Percentiles rank a stretch among this genome's conserved stretches.
These are phyloP conservation scores for Fusarium napiforme DNA, from an alignment of 2,329 filamentous ascomycete species.

Conservation along the genomic window DNA sequence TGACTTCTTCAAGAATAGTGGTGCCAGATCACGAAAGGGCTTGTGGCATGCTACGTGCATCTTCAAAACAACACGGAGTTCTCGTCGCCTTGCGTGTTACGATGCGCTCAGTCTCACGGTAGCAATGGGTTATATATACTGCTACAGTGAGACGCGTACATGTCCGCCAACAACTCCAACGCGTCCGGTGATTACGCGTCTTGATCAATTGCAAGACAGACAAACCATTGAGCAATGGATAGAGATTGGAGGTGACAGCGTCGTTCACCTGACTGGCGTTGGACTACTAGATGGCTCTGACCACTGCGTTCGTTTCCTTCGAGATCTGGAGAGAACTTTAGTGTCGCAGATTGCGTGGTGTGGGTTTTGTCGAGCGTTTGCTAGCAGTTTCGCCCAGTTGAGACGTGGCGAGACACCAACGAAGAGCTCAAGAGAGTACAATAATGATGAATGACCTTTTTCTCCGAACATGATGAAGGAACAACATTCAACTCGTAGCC, in stretches of 20 bases:
- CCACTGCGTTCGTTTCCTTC: background rate
- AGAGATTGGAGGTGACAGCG: fast-evolving
- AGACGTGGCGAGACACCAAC: background rate
- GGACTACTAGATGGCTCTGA: background rate
- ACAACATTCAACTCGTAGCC: background rate
- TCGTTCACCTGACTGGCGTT: background rate
- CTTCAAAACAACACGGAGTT: background rate
- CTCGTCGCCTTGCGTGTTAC: background rate
- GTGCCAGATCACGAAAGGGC: fast-evolving
- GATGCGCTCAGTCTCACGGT: fast-evolving
- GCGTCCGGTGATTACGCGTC: background rate
- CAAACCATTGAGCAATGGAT: background rate
- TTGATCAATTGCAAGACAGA: background rate
- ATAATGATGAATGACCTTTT: background rate
- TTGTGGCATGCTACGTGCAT: background rate
- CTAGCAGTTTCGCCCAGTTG: background rate
- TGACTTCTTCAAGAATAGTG: background rate
- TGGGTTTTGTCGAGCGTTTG: background rate
- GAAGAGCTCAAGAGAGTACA: background rate
- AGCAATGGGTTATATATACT: background rate
- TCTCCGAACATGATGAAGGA: background rate
- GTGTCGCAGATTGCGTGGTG: background rate
- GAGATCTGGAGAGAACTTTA: background rate
- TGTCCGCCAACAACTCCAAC: too few species aligned
- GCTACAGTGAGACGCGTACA: background rate